phyloP scores from a whole-genome alignment of 1,284 basidiomycete genomes.

The Moesziomyces parantarcticus region DNA sequence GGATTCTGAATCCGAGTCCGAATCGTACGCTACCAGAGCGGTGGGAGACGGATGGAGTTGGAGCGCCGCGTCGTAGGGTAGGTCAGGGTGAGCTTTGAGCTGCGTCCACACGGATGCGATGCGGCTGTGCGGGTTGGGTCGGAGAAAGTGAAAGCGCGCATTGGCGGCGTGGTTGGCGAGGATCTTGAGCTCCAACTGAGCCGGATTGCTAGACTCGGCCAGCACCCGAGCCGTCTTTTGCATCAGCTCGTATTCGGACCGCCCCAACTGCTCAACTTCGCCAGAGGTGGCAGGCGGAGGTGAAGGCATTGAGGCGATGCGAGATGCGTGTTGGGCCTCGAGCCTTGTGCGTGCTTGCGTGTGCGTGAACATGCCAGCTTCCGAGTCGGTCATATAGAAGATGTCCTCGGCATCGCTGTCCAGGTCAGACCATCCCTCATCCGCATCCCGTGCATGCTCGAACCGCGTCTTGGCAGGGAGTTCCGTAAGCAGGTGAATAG shows the following conservation, averaged over 20 bases:
- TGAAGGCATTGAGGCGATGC: constrained; percentile 2
- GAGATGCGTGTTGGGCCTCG: constrained; percentile 9
- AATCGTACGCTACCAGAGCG: constrained; percentile 17
- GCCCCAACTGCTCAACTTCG: not conserved
- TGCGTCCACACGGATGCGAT: too few species aligned
- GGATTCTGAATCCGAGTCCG: not conserved
- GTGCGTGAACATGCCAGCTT: constrained; percentile 12
- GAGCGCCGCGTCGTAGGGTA: constrained; percentile 9
- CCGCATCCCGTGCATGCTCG: not conserved
- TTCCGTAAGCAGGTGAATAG: constrained; percentile 20
- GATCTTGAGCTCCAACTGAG: constrained; percentile 85
- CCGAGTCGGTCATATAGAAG: constrained; percentile 27
- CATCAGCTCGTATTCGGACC: constrained; percentile 76
- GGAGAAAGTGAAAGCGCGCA: constrained; percentile 79
- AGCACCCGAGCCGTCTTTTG: constrained; percentile 78
- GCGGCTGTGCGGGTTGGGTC: too few species aligned
- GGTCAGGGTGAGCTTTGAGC: not conserved
- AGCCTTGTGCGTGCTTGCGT: constrained; percentile 3
- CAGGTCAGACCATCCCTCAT: constrained; percentile 32
- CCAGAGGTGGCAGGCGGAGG: not conserved
- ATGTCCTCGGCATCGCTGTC: constrained; percentile 34
- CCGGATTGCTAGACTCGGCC: constrained; percentile 77
- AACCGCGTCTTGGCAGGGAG: not conserved
- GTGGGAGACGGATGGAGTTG: not conserved
- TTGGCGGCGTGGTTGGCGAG: constrained; percentile 80